These are phyloP conservation scores for Metschnikowia gelsemii DNA, from an alignment of 805 yeast species.

Conservation along the genomic window DNA sequence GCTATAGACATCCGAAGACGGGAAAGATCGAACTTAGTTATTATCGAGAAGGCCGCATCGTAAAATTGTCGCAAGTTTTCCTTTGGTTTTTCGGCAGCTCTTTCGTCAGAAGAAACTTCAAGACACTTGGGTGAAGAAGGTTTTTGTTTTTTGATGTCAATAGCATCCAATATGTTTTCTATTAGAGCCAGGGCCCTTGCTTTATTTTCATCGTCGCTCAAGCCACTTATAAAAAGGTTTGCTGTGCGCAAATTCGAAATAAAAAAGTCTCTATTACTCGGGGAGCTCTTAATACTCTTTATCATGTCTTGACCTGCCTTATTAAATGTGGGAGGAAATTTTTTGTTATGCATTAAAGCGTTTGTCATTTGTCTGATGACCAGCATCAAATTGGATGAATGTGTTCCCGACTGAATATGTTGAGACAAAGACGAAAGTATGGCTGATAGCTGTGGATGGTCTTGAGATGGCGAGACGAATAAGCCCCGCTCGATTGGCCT, in stretches of 20 bases:
- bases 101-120: slow-evolving; percentile 6
- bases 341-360: slow-evolving; percentile 25
- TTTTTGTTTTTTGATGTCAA: slow-evolving; percentile 3
- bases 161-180: slow-evolving; percentile 23
- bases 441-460: slow-evolving; percentile 33
- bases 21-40: slow-evolving; percentile 26
- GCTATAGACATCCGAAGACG: slow-evolving; percentile 20
- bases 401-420: slow-evolving; percentile 26
- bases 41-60: slow-evolving; percentile 25
- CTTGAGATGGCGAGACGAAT: slow-evolving; percentile 8
- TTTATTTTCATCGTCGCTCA: slow-evolving; percentile 14
- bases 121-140: slow-evolving; percentile 1
- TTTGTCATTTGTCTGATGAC: slow-evolving; percentile 43
- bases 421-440: slow-evolving; percentile 35
- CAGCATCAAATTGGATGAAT: slow-evolving; percentile 28
- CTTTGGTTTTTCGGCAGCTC: not conserved
- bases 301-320: slow-evolving; percentile 15
- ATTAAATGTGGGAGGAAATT: slow-evolving; percentile 13
- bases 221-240: slow-evolving; percentile 28
- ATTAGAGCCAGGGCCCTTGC: slow-evolving; percentile 25
- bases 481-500: slow-evolving; percentile 6
- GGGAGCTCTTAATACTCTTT: slow-evolving; percentile 17
- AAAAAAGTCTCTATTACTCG: slow-evolving; percentile 25
- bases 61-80: slow-evolving; percentile 8
- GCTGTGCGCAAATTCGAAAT: slow-evolving; percentile 34